Conservation (phyloP, 2,329 filamentous ascomycete genomes). For the Colletotrichum magnum region DNA sequence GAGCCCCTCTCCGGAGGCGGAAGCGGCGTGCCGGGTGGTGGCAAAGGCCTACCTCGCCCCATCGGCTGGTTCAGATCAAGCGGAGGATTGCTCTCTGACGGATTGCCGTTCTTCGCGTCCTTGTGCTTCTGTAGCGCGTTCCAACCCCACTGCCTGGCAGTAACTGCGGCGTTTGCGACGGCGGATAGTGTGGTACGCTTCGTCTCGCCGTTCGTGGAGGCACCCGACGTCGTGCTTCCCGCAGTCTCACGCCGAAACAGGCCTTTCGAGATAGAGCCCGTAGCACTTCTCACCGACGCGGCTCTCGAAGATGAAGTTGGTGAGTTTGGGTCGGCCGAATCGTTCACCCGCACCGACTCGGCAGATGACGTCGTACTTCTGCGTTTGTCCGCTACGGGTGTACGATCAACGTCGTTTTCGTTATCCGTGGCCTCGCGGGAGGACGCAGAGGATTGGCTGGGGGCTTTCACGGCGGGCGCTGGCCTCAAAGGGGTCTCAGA, state of each 20-base stretch:
- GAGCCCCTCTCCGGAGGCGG: slow-evolving; percentile 76
- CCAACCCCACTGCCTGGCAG: slow-evolving; percentile 72
- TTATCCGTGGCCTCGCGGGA: slow-evolving; percentile 60
- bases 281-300: slow-evolving; percentile 56
- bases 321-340: slow-evolving; percentile 49
- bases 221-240: slow-evolving; percentile 52
- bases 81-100: slow-evolving; percentile 41
- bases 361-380: slow-evolving; percentile 57
- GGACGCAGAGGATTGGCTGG: slow-evolving; percentile 65
- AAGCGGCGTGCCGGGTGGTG: slow-evolving; percentile 84
- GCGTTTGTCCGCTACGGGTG: slow-evolving; percentile 47
- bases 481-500: slow-evolving; percentile 52
- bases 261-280: slow-evolving; percentile 54
- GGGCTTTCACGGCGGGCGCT: slow-evolving; percentile 55
- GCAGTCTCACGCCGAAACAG: slow-evolving; percentile 59
- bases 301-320: slow-evolving; percentile 43
- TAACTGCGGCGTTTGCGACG: slow-evolving; percentile 68
- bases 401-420: slow-evolving; percentile 52
- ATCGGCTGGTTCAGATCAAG: slow-evolving; percentile 76
- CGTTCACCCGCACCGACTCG: slow-evolving; percentile 48
- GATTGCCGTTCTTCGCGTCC: slow-evolving; percentile 51
- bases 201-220: slow-evolving; percentile 51
- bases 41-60: slow-evolving; percentile 85
- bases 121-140: slow-evolving; percentile 68
- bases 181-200: slow-evolving; percentile 68